Base-by-base conservation (phyloP, 2,329 filamentous ascomycete species). In the Alternaria dauci region DNA sequence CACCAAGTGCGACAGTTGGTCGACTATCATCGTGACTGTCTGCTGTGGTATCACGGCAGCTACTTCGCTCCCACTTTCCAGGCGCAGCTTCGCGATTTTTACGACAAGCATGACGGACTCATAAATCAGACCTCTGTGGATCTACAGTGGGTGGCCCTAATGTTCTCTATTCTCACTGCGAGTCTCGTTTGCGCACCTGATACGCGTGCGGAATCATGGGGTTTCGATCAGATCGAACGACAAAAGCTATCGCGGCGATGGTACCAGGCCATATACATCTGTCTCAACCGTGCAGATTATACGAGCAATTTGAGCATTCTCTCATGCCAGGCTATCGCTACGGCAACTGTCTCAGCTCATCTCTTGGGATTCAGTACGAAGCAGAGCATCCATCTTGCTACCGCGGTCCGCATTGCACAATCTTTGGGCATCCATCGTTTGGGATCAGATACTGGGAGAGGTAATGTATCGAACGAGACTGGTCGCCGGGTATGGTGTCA, bases 341-440 rank as follows among this genome's bases (percentile, higher is more conserved):
- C 28, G 28, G 28, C 28, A 30, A 30, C 28, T 30, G 28, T 11
- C 11, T 30, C 28, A 11, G 28, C 28, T 30, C 28, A 30, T 30
- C 28, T 30, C 1, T 11, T 83, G 1, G 81, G 81, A 1, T 78
- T 77, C 30, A 81, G 79, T 11, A 81, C 80, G 60, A 79, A 76
- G 16, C 81, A 83, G 47, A 80, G 76, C 5, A 79, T 82, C 3
- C 73, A 81, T 11, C 72, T 83, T 5, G 81, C 81, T 1, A 76
- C 80, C 0, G 82, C 79, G 2, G 28, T 30, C 11, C 28, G 28
- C 28, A 30, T 30, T 30, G 28, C 28, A 30, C 28, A 30, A 11
- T 30, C 28, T 30, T 30, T 8, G 0, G 81, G 81, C 0, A 71
- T 84, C 1, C 81, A 84, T 55, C 70, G 76, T n/a, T 67, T 82